A percentile compares a stretch with the other conserved stretches of the same genome.
phyloP scores from a whole-genome alignment of 257 asterid genomes.

The Solanum ahanhuiri region DNA sequence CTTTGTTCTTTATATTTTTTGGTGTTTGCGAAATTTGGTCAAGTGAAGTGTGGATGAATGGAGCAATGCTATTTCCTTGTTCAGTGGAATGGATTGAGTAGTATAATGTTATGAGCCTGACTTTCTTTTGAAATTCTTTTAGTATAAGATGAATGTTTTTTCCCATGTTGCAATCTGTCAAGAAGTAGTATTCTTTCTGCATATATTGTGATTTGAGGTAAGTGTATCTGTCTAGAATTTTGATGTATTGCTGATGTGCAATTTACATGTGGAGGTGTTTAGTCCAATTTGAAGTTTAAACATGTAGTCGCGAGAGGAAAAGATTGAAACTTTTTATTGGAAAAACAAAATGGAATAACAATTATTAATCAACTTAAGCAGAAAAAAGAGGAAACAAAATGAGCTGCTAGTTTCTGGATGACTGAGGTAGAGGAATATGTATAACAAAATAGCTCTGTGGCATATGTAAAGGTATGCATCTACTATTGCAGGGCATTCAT shows the following conservation, averaged over 20 bases:
- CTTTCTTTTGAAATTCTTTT: background rate
- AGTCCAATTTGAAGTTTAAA: background rate
- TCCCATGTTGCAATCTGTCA: background rate
- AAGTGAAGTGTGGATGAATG: background rate
- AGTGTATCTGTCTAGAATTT: background rate
- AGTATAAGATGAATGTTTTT: background rate
- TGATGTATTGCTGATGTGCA: background rate
- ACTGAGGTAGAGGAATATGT: background rate
- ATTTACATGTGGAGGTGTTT: background rate
- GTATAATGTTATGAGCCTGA: background rate
- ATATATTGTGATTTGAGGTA: background rate
- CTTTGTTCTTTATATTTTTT: background rate
- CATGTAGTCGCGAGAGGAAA: background rate
- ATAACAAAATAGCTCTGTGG: background rate
- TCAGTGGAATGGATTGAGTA: background rate
- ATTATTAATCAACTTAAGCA: background rate
- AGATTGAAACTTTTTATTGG: background rate
- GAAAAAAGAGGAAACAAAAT: background rate
- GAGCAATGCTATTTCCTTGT: background rate
- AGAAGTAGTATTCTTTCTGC: background rate
- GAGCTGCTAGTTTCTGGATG: background rate
- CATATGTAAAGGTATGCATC: background rate
- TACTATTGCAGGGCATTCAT: slow-evolving; percentile 52
- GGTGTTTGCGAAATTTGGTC: background rate
- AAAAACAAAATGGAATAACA: background rate